A percentile compares a stretch with the other conserved stretches of the same genome.
Conservation (phyloP, 2,329 filamentous ascomycete genomes). For the Cercospora sp. region DNA sequence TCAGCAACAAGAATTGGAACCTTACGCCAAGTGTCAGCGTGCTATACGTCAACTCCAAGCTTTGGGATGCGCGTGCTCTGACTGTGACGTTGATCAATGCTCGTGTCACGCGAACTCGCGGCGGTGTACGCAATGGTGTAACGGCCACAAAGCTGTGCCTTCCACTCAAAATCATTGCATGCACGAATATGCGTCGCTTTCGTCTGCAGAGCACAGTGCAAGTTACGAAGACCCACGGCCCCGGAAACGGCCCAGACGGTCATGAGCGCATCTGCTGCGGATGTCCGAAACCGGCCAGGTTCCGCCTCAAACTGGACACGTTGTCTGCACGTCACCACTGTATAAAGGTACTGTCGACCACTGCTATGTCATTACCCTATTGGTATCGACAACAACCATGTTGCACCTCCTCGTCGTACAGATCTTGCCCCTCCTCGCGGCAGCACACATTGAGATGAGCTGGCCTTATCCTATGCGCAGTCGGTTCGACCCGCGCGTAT, state of each 20-base stretch:
- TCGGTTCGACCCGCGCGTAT: neutral
- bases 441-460: slow-evolving; percentile 5
- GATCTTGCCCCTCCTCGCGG: slow-evolving; percentile 8
- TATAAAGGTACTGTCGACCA: no score
- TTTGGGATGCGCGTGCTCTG: neutral
- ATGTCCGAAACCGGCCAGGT: no score
- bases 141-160: neutral
- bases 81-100: neutral
- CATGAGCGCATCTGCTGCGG: no score
- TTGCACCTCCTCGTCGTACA: slow-evolving; percentile 4
- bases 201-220: no score
- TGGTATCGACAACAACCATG: no score
- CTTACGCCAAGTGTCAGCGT: neutral
- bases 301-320: no score
- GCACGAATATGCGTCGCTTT: no score
- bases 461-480: slow-evolving; percentile 2
- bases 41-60: neutral
- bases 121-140: neutral
- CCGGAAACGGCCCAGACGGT: no score
- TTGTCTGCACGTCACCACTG: no score
- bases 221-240: no score
- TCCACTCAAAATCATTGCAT: no score
- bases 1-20: neutral
- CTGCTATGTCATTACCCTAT: no score
- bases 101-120: neutral